phyloP scores from a whole-genome alignment of 345 rosid genomes.

The Pugionium cornutum region DNA sequence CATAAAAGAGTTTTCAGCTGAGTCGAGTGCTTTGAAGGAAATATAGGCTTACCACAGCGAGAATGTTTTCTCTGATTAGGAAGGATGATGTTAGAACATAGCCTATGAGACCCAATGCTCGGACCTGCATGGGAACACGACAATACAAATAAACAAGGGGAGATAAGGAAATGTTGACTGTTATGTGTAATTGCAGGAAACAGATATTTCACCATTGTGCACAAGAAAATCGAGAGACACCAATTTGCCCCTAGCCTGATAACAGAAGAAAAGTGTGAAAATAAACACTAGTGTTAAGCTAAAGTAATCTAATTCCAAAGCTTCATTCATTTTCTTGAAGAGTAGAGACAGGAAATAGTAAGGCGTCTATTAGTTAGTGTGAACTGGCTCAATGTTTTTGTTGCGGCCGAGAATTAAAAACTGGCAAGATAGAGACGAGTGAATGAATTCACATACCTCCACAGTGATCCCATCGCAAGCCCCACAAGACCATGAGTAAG shows the following conservation, averaged over 20 bases:
- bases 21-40: not conserved
- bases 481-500: slow-evolving; percentile 87
- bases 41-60: slow-evolving; percentile 62
- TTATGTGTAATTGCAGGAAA: slow-evolving; percentile 29
- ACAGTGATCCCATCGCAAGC: slow-evolving; percentile 74
- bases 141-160: slow-evolving; percentile 36
- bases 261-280: slow-evolving; percentile 17
- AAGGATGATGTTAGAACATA: slow-evolving; percentile 84
- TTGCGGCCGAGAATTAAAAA: slow-evolving; percentile 12
- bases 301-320: slow-evolving; percentile 11
- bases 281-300: slow-evolving; percentile 3
- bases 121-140: slow-evolving; percentile 54
- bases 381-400: not conserved
- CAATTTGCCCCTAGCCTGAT: slow-evolving; percentile 69
- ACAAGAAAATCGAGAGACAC: slow-evolving; percentile 71
- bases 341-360: slow-evolving; percentile 5
- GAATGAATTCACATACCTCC: slow-evolving; percentile 63
- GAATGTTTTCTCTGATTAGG: slow-evolving; percentile 89
- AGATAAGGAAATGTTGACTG: slow-evolving; percentile 12
- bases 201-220: slow-evolving; percentile 67
- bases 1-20: not conserved
- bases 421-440: slow-evolving; percentile 19
- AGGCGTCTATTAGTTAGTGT: slow-evolving; percentile 6
- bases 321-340: slow-evolving; percentile 20
- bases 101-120: slow-evolving; percentile 75